Evolutionary conservation across 148 eudicot species (phyloP).

Genomic region (Camellia sinensis): DNA sequence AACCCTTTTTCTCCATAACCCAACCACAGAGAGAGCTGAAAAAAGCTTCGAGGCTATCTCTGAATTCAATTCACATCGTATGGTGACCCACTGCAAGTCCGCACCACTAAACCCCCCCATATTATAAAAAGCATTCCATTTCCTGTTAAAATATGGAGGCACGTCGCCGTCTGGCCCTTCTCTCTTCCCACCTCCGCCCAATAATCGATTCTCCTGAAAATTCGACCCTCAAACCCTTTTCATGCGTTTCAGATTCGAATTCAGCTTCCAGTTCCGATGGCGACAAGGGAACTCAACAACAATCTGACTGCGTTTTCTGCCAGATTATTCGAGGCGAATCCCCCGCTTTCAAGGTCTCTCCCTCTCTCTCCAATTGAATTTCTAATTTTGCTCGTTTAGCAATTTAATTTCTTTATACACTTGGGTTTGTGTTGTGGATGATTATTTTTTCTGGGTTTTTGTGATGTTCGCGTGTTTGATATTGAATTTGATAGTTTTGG

Average conservation of each 20-base stretch:
- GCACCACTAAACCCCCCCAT: background rate
- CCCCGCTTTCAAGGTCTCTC: slow-evolving; percentile 77
- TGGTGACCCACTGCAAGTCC: too few relatives aligned
- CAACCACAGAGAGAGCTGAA: too few relatives aligned
- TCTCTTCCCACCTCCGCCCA: slow-evolving; percentile 57
- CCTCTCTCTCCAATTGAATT: background rate
- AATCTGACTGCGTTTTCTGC: slow-evolving; percentile 63
- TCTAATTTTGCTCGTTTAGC: background rate
- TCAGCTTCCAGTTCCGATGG: slow-evolving; percentile 28
- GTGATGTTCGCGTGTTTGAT: background rate
- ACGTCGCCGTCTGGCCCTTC: slow-evolving; percentile 60
- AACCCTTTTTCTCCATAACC: too few relatives aligned
- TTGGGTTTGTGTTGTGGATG: background rate
- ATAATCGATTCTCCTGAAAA: background rate
- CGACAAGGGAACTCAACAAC: slow-evolving; percentile 10
- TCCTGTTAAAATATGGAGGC: slow-evolving; percentile 35
- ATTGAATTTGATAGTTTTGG: background rate
- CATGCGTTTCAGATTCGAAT: slow-evolving; percentile 28
- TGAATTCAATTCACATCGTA: too few relatives aligned
- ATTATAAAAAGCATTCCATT: background rate
- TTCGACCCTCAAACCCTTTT: background rate
- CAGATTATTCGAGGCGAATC: slow-evolving; percentile 63
- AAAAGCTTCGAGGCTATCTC: too few relatives aligned
- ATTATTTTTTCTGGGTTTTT: background rate
- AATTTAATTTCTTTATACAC: background rate